Base-by-base conservation (phyloP, 2,329 filamentous ascomycete genomes). In the Pseudogymnoascus sp. region DNA sequence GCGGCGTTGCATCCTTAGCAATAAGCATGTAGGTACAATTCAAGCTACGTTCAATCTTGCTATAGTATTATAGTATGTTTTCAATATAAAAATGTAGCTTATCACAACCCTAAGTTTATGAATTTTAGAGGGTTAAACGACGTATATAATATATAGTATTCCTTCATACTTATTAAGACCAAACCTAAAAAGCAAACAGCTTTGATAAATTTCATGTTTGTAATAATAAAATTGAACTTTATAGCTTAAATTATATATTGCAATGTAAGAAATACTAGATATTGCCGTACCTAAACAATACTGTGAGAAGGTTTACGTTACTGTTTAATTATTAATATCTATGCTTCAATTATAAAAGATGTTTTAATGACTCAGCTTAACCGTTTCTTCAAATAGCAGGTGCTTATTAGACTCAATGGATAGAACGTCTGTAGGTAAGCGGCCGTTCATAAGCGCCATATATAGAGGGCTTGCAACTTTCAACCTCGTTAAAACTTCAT, bases 321-420 rank as follows among this genome's bases (percentile, higher is more conserved):
- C 36, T 15, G 12, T 52, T 27, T 31, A 25, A 52, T 52, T 29
- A 52, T 52, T 8, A 21, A 18, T 39, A 39, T 39, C n/a, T 10
- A 39, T 39, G 37, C 37, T 18, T 39, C n/a, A 39, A 18, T 39
- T 39, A 39, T 10, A 7, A 39, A 37, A 39, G 37, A 18, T 37
- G 37, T 39, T 10, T 39, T 39, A 39, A 39, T 39, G 10, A 18
- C n/a, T 39, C 8, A 39, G n/a, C 37, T 10, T 66, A 21, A 66
- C 64, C 36, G 31, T 65, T 42, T 65, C 25, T 63, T 66, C 59
- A 62, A 66, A 66, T 35, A 61, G 42, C 40, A 66, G 25, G 35
- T 35, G 48, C 59, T 66, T 59, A 35, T 65, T 62, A 42, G 58
- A 65, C 60, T 66, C 63, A 62, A 66, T 65, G 21, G 58, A 58